Evolutionary conservation across 495 filamentous ascomycete species (phyloP), one percentile per base, ranked within the genome.

Genomic region (Glarea lozoyensis): DNA sequence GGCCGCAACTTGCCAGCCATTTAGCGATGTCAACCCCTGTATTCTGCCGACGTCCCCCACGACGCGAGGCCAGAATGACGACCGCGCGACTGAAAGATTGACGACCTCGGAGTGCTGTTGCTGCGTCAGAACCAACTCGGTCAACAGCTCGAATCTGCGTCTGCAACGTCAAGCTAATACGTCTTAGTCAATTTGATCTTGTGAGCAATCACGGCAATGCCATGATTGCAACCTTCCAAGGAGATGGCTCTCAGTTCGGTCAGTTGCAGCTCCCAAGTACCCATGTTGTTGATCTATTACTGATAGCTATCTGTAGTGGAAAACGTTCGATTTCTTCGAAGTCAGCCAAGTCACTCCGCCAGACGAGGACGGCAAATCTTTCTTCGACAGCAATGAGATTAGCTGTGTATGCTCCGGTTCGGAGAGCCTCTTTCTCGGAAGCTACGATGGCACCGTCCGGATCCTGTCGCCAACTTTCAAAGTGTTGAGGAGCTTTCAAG

Each of bases 241-340:
- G 25, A 29, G 25, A 29, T 29, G 25, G 25, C 25, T n/a, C 25
- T 29, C n/a, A 29, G n/a, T n/a, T 29, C 25, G 7, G 25, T 29
- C 7, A 29, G 25, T 29, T 35, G 10, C 18, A 20, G 27, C 19
- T 13, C n/a, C n/a, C 21, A 1, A 7, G n/a, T 24, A 30, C 9
- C 1, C 6, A 12, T 10, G 10, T 32, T 10, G 12, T 32, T 53
- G 24, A 46, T 1, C 20, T 0, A 10, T 11, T 13, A 5, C 20
- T 0, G 6, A 12, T 19, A n/a, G n/a, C n/a, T n/a, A n/a, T n/a
- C n/a, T n/a, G 11, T 58, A 98, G 89, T 96, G 93, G 92, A 94
- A 94, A 85, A 79, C 85, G 40, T 97, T 98, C 70, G 88, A 92
- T 75, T 97, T 98, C 79, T 94, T 98, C 72, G 88, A 95, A 61